Evolutionary conservation across 2,329 filamentous ascomycete species (phyloP).

Genomic region (Aspergillus nomiae): DNA sequence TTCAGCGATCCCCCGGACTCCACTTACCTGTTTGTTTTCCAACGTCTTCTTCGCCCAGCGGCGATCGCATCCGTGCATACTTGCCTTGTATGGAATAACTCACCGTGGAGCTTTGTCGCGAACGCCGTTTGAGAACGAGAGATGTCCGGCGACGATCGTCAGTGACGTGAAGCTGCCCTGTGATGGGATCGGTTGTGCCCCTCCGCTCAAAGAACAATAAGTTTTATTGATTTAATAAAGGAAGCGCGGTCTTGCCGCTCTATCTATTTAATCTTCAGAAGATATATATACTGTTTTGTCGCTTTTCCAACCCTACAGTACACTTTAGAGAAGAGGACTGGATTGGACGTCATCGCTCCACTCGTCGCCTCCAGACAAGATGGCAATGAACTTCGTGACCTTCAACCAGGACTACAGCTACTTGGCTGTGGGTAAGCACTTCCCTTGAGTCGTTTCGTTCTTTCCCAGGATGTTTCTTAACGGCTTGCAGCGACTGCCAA

Average conservation of each 20-base stretch:
- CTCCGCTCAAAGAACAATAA: slow-evolving; percentile 15
- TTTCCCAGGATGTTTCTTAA: slow-evolving; percentile 16
- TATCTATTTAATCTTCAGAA: background rate
- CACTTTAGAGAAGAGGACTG: background rate
- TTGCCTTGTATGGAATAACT: background rate
- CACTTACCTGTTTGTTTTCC: background rate
- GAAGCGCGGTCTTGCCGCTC: background rate
- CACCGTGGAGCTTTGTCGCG: background rate
- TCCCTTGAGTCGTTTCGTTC: slow-evolving; percentile 10
- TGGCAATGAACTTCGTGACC: slow-evolving; percentile 94
- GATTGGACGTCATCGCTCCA: slow-evolving; percentile 11
- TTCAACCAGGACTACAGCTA: slow-evolving; percentile 99
- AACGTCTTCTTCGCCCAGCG: slow-evolving; percentile 5
- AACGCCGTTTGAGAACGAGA: slow-evolving; percentile 10
- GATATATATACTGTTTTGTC: background rate
- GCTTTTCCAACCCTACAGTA: background rate
- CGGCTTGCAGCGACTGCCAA: slow-evolving; percentile 73
- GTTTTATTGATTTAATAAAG: background rate
- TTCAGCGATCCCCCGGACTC: slow-evolving; percentile 22
- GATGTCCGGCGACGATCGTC: slow-evolving; percentile 19
- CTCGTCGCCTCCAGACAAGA: slow-evolving; percentile 40
- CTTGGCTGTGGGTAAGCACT: slow-evolving; percentile 78
- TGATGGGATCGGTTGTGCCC: slow-evolving; percentile 23
- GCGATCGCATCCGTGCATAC: slow-evolving; percentile 8
- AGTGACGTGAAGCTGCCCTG: slow-evolving; percentile 18